These are phyloP conservation scores for Miscanthus lutarioriparius DNA, from an alignment of 176 grass and related monocot species.

Conservation along the genomic window DNA sequence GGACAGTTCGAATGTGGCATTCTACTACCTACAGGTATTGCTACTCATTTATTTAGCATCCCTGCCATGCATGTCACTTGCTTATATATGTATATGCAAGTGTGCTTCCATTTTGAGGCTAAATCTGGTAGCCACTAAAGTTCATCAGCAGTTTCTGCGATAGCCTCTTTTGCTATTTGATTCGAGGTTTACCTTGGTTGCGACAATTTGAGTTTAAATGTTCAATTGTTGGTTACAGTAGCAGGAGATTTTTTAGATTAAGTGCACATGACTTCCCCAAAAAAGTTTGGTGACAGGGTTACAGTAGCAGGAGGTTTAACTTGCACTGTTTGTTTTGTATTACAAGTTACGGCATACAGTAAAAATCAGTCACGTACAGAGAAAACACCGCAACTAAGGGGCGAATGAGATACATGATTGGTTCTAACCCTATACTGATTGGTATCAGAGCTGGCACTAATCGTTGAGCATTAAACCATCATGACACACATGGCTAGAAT, in stretches of 20 bases:
- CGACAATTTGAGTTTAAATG: not conserved
- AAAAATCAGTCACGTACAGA: not conserved
- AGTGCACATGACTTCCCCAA: not conserved
- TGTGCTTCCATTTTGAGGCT: not conserved
- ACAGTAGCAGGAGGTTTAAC: not conserved
- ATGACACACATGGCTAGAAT: not conserved
- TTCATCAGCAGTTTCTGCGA: not conserved
- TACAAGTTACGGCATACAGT: not conserved
- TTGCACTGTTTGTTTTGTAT: not conserved
- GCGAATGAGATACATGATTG: not conserved
- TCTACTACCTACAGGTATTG: conserved; percentile 90
- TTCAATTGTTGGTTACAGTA: not conserved
- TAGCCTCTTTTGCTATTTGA: not conserved
- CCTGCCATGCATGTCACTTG: not conserved
- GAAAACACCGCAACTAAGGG: not conserved
- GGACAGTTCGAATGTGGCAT: conserved; percentile 93
- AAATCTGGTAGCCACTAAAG: not conserved
- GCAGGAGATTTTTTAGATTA: not conserved
- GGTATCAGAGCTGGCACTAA: not conserved
- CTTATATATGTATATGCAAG: not conserved
- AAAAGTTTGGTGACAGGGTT: conserved; percentile 2
- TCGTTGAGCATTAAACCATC: not conserved
- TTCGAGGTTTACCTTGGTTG: not conserved
- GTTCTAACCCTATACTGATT: not conserved
- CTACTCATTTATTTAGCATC: not conserved